Conservation (phyloP, 257 asterid genomes). For the Petunia axillaris region DNA sequence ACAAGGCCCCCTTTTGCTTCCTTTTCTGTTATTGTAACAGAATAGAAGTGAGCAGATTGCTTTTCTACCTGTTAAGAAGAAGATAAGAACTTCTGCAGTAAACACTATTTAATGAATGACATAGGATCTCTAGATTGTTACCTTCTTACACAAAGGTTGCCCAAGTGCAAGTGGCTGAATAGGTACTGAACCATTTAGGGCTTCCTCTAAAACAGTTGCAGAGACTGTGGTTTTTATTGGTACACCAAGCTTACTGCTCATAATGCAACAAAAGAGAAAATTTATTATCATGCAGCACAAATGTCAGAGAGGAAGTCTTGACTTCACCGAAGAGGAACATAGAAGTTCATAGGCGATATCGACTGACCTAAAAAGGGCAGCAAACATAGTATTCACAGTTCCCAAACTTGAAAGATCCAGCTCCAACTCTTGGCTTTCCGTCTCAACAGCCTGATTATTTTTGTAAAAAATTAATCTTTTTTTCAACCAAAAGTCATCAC, state of each 20-base stretch:
- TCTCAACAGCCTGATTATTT: slow-evolving; percentile 77
- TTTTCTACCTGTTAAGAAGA: slow-evolving; percentile 79
- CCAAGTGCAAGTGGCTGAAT: slow-evolving; percentile 73
- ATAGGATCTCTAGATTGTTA: slow-evolving; percentile 34
- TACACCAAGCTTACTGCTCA: slow-evolving; percentile 91
- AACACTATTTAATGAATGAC: slow-evolving; percentile 18
- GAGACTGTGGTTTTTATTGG: slow-evolving; percentile 96
- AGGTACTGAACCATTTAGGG: slow-evolving; percentile 77
- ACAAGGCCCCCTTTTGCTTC: slow-evolving; percentile 87
- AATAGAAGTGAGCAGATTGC: slow-evolving; percentile 95
- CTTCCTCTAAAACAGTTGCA: slow-evolving; percentile 96
- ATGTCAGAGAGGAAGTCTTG: not conserved
- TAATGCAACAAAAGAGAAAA: slow-evolving; percentile 22
- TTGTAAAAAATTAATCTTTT: not conserved
- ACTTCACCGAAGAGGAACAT: not conserved
- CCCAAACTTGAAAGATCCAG: slow-evolving; percentile 97
- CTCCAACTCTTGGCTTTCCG: slow-evolving; percentile 93
- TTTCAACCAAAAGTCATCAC: slow-evolving; percentile 9
- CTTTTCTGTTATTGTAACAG: slow-evolving; percentile 80
- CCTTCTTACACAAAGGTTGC: slow-evolving; percentile 83
- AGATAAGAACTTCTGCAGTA: slow-evolving; percentile 35
- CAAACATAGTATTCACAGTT: slow-evolving; percentile 93
- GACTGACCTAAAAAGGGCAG: slow-evolving; percentile 92
- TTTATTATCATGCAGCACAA: slow-evolving; percentile 27
- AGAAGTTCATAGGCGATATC: slow-evolving; percentile 26